Base-by-base conservation (phyloP, 257 asterid genomes). In the Capsicum baccatum region DNA sequence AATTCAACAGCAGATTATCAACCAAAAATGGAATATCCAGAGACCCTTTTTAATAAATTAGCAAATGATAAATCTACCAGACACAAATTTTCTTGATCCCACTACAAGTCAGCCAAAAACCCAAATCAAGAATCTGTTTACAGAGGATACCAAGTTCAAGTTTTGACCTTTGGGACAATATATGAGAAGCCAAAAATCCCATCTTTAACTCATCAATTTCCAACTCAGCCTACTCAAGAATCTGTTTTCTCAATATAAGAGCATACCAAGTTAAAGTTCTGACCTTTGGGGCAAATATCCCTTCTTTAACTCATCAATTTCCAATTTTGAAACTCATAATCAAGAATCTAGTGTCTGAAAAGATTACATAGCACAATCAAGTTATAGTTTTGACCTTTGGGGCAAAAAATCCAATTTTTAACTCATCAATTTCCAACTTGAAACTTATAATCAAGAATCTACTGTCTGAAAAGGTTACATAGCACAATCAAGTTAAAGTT, bases 1-100 rank as follows among this genome's bases (percentile, higher is more conserved):
- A 79, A 79, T 85, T 62, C 79, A 89, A 79, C 70, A 83, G 84
- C 83, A 79, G 73, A 66, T 3, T n/a, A 73, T 48, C 80, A 85
- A 35, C 60, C 69, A 86, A 83, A 78, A 47, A 37, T 55, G 84
- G 55, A 84, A 85, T 71, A 82, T 44, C 83, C 67, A 83, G 76
- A n/a, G 14, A 69, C 71, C 58, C 86, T 55, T 44, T 69, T 68
- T 58, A 59, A 35, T 59, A 64, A 42, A 81, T 76, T 67, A 83
- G 70, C 79, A 81, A 47, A 26, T 26, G 33, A 26, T 26, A 26
- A 26, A 26, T 26, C 33, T 26, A 26, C 33, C 33, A 84, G 79
- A 57, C 56, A 12, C 8, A 69, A 19, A 85, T 5, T 59, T 14
- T 55, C 55, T 76, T 76, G 15, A 76, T 76, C 52, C 63, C 63